Percentiles rank a stretch among this genome's conserved stretches.
phyloP scores from a whole-genome alignment of 768 basidiomycete species.

The Sporobolomyces pararoseus region DNA sequence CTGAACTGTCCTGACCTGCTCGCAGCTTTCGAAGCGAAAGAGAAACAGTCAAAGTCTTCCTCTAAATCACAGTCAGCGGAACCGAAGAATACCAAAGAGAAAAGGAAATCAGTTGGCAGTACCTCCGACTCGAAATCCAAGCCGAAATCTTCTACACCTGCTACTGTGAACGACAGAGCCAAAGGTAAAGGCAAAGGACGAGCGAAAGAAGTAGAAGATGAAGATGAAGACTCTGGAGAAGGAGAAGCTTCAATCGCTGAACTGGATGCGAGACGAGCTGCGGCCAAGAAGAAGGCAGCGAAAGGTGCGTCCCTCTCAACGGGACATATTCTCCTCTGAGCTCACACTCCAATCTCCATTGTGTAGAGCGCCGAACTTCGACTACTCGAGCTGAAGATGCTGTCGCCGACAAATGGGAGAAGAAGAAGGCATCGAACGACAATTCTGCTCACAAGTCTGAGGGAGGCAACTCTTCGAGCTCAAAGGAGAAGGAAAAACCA shows the following conservation, averaged over 20 bases:
- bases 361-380: background rate
- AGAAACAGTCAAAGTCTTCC: background rate
- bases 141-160: background rate
- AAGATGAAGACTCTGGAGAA: background rate
- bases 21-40: background rate
- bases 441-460: too few relatives aligned
- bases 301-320: background rate
- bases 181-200: background rate
- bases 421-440: constrained; percentile 9
- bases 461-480: background rate
- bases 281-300: constrained; percentile 20
- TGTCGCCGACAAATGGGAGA: constrained; percentile 31
- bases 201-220: background rate
- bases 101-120: background rate
- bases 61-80: background rate
- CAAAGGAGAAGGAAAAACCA: background rate
- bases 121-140: background rate
- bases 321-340: background rate
- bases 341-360: background rate
- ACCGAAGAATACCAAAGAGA: background rate
- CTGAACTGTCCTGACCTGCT: constrained; percentile 24
- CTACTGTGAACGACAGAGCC: background rate
- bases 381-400: background rate
- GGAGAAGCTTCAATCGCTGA: background rate
- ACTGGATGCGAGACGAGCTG: background rate